Evolutionary conservation across 352 stramenopile genomes (phyloP).

Genomic region (Phytophthora syringae): DNA sequence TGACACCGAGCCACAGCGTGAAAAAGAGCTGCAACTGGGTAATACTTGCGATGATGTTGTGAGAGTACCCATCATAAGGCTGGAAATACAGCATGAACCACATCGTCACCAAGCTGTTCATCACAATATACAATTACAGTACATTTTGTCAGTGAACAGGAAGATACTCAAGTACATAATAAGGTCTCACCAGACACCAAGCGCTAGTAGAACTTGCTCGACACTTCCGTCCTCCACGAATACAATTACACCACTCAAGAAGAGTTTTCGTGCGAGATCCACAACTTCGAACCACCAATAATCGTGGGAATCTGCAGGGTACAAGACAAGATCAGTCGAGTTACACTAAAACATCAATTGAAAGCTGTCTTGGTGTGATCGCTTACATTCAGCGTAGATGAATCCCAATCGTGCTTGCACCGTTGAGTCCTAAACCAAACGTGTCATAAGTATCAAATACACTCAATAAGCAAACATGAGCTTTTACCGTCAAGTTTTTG

Average conservation of each 20-base stretch:
- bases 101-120: constrained; percentile 62
- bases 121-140: not conserved
- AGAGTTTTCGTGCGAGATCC: constrained; percentile 79
- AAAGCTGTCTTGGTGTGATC: too few relatives aligned
- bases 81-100: constrained; percentile 84
- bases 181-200: constrained; percentile 72
- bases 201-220: constrained; percentile 69
- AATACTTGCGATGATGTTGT: constrained; percentile 78
- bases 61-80: constrained; percentile 71
- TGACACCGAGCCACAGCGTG: constrained; percentile 81
- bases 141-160: too few relatives aligned
- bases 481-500: constrained; percentile 68
- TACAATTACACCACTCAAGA: constrained; percentile 74
- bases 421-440: constrained; percentile 55
- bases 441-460: not conserved
- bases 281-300: constrained; percentile 89
- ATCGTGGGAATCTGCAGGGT: constrained; percentile 49
- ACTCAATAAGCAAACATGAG: not conserved
- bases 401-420: constrained; percentile 73
- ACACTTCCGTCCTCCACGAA: constrained; percentile 79
- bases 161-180: too few relatives aligned
- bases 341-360: not conserved
- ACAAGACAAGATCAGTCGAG: not conserved
- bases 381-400: constrained; percentile 81
- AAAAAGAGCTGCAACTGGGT: constrained; percentile 83